These are phyloP conservation scores for Cladosporium cucumerinum DNA, from an alignment of 2,329 filamentous ascomycete genomes.

Conservation along the genomic window DNA sequence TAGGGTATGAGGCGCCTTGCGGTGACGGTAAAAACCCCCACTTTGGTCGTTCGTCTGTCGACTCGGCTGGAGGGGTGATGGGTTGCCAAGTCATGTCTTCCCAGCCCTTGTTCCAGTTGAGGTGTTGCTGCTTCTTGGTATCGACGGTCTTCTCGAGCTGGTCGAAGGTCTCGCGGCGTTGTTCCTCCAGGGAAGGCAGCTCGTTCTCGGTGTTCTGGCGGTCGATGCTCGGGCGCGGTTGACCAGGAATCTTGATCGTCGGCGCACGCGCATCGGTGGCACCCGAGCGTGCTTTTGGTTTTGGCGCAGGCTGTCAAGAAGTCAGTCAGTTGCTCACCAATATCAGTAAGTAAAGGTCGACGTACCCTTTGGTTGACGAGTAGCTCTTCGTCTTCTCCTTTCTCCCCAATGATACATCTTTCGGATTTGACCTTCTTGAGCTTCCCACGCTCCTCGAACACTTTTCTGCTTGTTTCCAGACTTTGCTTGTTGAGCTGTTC, in stretches of 20 bases:
- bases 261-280: conserved; percentile 64
- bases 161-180: conserved; percentile 76
- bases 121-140: conserved; percentile 80
- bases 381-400: conserved; percentile 87
- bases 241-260: conserved; percentile 37
- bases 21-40: conserved; percentile 30
- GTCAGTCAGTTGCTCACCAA: conserved; percentile 21
- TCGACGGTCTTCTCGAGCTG: conserved; percentile 79
- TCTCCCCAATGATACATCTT: conserved; percentile 75
- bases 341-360: conserved; percentile 18
- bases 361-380: conserved; percentile 84
- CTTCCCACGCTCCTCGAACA: conserved; percentile 78
- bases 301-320: conserved; percentile 34
- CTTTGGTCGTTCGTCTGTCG: conserved; percentile 25
- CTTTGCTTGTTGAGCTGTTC: conserved; percentile 77
- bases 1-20: conserved; percentile 37
- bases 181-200: conserved; percentile 70
- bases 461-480: conserved; percentile 67
- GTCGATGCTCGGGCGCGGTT: conserved; percentile 54
- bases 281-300: conserved; percentile 54
- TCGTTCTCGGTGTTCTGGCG: conserved; percentile 73
- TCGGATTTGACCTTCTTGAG: conserved; percentile 87
- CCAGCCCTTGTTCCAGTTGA: conserved; percentile 86
- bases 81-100: conserved; percentile 84
- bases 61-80: conserved; percentile 72